Evolutionary conservation across 192 early-diverging fungal genomes (phyloP).

Genomic region (Ambispora gerdemannii): DNA sequence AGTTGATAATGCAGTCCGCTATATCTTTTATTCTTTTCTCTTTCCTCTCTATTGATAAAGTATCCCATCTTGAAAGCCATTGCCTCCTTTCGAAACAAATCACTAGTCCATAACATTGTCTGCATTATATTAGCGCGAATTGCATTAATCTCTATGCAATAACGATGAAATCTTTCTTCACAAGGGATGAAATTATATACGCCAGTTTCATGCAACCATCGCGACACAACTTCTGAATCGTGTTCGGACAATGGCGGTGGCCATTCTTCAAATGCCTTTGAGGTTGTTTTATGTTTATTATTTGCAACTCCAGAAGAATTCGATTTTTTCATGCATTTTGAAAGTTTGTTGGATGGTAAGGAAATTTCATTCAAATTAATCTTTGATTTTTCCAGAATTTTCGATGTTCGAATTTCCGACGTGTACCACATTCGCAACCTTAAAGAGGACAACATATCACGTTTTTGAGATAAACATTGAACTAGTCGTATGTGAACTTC

Average conservation of each 20-base stretch:
- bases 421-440: conserved; percentile 40
- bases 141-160: conserved; percentile 42
- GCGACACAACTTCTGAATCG: conserved; percentile 32
- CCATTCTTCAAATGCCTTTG: not conserved
- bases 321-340: not conserved
- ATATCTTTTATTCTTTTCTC: conserved; percentile 35
- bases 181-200: conserved; percentile 43
- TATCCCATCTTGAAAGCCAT: conserved; percentile 28
- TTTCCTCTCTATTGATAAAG: conserved; percentile 37
- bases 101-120: conserved; percentile 28
- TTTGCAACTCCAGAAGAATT: not conserved
- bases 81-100: conserved; percentile 26
- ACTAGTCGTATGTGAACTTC: conserved; percentile 35
- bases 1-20: conserved; percentile 34
- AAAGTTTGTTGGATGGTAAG: not conserved
- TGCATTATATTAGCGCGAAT: conserved; percentile 34
- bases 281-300: not conserved
- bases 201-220: conserved; percentile 35
- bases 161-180: conserved; percentile 41
- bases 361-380: not conserved
- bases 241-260: not conserved
- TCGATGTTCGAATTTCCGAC: conserved; percentile 36
- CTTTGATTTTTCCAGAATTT: conserved; percentile 34
- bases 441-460: conserved; percentile 34
- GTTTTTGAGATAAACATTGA: conserved; percentile 35